Percentiles rank a stretch among this genome's conserved stretches.
Evolutionary conservation across 73 alveolate species (phyloP).

Genomic region (Paramecium bursaria): DNA sequence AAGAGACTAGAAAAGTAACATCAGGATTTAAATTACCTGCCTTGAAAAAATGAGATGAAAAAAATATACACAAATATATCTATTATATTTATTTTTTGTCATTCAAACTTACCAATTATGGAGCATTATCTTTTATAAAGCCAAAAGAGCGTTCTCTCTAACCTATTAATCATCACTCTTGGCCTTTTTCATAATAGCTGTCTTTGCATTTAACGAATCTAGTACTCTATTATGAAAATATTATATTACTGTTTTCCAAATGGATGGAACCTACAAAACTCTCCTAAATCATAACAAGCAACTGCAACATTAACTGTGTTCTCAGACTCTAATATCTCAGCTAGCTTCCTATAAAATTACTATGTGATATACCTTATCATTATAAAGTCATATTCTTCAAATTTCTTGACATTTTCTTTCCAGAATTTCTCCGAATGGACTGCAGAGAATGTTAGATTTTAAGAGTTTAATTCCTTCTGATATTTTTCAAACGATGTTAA

Average conservation of each 20-base stretch:
- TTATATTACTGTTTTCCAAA: slow-evolving; percentile 65
- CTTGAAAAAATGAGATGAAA: too few relatives aligned
- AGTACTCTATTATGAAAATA: slow-evolving; percentile 8
- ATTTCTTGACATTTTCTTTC: slow-evolving; percentile 93
- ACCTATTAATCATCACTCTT: slow-evolving; percentile 54
- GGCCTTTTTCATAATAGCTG: slow-evolving; percentile 57
- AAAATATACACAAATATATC: slow-evolving; percentile 4
- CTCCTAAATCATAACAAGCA: slow-evolving; percentile 96
- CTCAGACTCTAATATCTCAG: slow-evolving; percentile 77
- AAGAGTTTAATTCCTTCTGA: slow-evolving; percentile 86
- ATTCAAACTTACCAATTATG: slow-evolving; percentile 69
- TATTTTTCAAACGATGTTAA: slow-evolving; percentile 89
- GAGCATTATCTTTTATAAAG: slow-evolving; percentile 64
- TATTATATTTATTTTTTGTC: background rate
- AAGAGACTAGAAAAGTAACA: too few relatives aligned
- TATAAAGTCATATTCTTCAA: slow-evolving; percentile 81
- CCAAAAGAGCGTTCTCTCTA: slow-evolving; percentile 67
- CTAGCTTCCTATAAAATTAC: slow-evolving; percentile 84
- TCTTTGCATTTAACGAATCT: slow-evolving; percentile 56
- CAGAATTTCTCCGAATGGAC: slow-evolving; percentile 96
- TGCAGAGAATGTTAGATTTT: slow-evolving; percentile 90
- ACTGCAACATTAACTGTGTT: slow-evolving; percentile 84
- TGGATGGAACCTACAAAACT: slow-evolving; percentile 90
- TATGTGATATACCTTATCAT: slow-evolving; percentile 46
- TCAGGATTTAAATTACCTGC: too few relatives aligned